phyloP scores from a whole-genome alignment of 345 rosid species.

The Eutrema heterophyllum region DNA sequence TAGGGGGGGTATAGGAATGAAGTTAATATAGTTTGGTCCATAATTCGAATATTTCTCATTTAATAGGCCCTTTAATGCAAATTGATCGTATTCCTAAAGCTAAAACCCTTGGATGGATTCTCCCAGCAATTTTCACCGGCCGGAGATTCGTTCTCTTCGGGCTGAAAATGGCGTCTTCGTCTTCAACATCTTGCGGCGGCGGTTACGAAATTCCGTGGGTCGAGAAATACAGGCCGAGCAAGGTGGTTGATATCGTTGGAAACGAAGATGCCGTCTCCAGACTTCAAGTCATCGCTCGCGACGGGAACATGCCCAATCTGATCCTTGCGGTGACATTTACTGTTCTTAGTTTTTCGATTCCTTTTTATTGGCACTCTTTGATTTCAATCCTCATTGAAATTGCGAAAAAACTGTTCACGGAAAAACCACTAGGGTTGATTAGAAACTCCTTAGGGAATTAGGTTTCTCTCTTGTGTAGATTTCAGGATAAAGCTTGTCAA shows the following conservation, averaged over 20 bases:
- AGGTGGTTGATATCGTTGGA: conserved; percentile 78
- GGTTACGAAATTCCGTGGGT: conserved; percentile 93
- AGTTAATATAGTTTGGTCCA: not conserved
- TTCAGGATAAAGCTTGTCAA: not conserved
- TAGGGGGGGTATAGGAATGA: not conserved
- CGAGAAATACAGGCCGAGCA: conserved; percentile 86
- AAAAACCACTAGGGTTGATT: not conserved
- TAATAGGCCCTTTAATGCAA: not conserved
- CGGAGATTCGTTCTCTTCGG: not conserved
- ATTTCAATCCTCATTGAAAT: not conserved
- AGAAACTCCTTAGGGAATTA: not conserved
- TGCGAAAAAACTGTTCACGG: not conserved
- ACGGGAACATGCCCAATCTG: conserved; percentile 97
- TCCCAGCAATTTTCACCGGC: conserved; percentile 12
- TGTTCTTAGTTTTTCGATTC: not conserved
- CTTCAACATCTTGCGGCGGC: conserved; percentile 33
- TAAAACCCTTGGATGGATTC: conserved; percentile 19
- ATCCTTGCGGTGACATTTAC: conserved; percentile 56
- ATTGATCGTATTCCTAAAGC: not conserved
- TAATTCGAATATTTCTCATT: not conserved
- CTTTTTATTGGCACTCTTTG: not conserved
- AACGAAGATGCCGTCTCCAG: conserved; percentile 87
- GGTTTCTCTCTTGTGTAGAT: not conserved
- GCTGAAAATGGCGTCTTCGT: conserved; percentile 52
- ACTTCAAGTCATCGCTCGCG: conserved; percentile 90